Evolutionary conservation across 352 stramenopile genomes (phyloP), one percentile per base, ranked within the genome.

Genomic region (Globisporangium nagaii): DNA sequence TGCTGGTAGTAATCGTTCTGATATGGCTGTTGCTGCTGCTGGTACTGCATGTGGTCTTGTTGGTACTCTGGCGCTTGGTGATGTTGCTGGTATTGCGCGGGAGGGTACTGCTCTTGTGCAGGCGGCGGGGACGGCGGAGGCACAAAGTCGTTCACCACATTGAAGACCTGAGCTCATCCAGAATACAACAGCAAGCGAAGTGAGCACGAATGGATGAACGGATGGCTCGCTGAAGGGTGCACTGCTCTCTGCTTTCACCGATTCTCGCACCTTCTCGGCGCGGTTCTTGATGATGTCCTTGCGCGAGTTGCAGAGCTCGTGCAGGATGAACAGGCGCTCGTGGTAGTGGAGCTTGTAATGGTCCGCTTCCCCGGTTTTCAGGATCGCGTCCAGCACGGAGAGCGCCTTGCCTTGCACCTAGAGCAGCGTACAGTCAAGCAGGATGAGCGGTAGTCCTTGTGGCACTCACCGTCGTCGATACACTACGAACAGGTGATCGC

Each of bases 271-370:
- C 69, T 93, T 94, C 47, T 94, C 79, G 5, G 84, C 84, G 0
- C 84, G 79, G 28, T 74, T 82, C 27, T 75, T 73, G 30, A 94
- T 63, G 49, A 91, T 75, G 40, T 92, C 79, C 62, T 94, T 94
- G 24, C 72, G 63, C 17, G 83, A 84, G 35, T 70, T 60, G 25
- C 67, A 73, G 20, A 94, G 66, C 17, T 75, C 66, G 13, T 88
- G 62, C 22, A 94, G 34, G n/a, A 90, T 25, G 28, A 75, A 53
- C 17, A 69, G 49, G 1, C 68, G 63, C 36, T 71, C 52, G 31
- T 70, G 71, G 53, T 90, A 94, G 56, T 91, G 75, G 19, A 70
- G 68, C 47, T 88, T 89, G 60, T 85, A 94, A 20, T 80, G 69
- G 12, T 84, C 66, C 4, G 67, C 74, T 31, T 84, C 67, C 9